Conservation (phyloP, 2,329 filamentous ascomycete species). For the Clonostachys rosea region DNA sequence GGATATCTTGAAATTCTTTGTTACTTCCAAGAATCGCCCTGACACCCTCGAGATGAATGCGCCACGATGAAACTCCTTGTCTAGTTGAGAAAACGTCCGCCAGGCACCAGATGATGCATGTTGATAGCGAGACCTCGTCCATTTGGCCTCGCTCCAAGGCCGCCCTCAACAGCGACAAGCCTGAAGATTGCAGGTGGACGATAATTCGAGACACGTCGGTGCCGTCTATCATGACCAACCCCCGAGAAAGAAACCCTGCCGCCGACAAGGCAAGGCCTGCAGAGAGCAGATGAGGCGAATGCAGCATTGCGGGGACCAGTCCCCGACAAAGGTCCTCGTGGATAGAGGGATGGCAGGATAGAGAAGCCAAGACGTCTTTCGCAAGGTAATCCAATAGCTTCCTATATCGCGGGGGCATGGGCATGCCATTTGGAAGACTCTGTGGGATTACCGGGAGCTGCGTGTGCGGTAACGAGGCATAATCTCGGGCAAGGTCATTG, state of each 20-base stretch:
- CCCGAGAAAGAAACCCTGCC: conserved; percentile 15
- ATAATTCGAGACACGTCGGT: conserved; percentile 8
- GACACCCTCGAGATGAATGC: conserved; percentile 15
- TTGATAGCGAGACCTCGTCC: conserved; percentile 15
- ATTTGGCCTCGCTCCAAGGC: conserved; percentile 10
- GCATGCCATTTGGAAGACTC: conserved; percentile 13
- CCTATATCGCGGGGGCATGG: conserved; percentile 10
- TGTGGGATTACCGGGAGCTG: conserved; percentile 2
- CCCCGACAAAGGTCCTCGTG: conserved; percentile 15
- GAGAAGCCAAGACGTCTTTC: conserved; percentile 13
- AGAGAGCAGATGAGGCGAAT: conserved; percentile 17
- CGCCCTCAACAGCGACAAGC: conserved; percentile 11
- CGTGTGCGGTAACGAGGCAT: too few species aligned
- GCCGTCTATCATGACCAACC: conserved; percentile 12
- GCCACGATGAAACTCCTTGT: conserved; percentile 13
- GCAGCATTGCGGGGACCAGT: conserved; percentile 12
- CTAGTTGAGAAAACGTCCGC: conserved; percentile 15
- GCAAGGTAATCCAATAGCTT: conserved; percentile 15
- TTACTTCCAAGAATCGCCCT: conserved; percentile 11
- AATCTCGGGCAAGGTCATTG: too few species aligned
- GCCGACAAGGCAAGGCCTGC: conserved; percentile 16
- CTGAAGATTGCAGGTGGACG: conserved; percentile 14
- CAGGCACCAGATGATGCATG: conserved; percentile 19
- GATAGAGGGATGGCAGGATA: conserved; percentile 16
- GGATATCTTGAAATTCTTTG: background rate